These are phyloP conservation scores for Beverwykella pulmonaria DNA, from an alignment of 495 filamentous ascomycete species.

Conservation along the genomic window DNA sequence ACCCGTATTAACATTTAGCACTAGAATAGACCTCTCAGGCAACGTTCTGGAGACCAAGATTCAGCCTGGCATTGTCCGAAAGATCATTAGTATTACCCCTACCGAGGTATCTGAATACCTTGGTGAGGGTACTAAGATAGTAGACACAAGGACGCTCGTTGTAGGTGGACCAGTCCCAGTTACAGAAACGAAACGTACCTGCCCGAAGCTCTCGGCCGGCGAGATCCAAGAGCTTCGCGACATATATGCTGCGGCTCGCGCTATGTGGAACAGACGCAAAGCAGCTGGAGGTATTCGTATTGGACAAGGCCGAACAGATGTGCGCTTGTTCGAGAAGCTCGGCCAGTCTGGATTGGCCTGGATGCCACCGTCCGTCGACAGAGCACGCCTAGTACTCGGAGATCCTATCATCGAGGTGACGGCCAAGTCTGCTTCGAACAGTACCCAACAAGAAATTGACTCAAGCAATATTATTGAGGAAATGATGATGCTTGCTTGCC, in stretches of 20 bases:
- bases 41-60: conserved; percentile 71
- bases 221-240: conserved; percentile 25
- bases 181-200: neutral
- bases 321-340: conserved; percentile 25
- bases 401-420: conserved; percentile 57
- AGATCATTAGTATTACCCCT: conserved; percentile 75
- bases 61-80: conserved; percentile 65
- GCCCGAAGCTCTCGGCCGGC: neutral
- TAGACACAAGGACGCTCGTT: conserved; percentile 45
- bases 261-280: conserved; percentile 25
- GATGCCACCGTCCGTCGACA: conserved; percentile 35
- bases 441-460: conserved; percentile 40
- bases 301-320: neutral
- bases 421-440: conserved; percentile 37
- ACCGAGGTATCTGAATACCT: conserved; percentile 56
- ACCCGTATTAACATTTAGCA: conserved; percentile 81
- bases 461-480: conserved; percentile 54
- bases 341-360: conserved; percentile 32
- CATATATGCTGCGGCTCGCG: conserved; percentile 34
- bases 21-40: conserved; percentile 67
- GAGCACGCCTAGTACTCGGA: conserved; percentile 47
- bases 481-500: conserved; percentile 78
- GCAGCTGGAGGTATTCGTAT: conserved; percentile 32
- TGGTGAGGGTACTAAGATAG: conserved; percentile 39
- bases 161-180: conserved; percentile 46